phyloP scores from a whole-genome alignment of 2,329 filamentous ascomycete genomes.

The Fusarium coicis region DNA sequence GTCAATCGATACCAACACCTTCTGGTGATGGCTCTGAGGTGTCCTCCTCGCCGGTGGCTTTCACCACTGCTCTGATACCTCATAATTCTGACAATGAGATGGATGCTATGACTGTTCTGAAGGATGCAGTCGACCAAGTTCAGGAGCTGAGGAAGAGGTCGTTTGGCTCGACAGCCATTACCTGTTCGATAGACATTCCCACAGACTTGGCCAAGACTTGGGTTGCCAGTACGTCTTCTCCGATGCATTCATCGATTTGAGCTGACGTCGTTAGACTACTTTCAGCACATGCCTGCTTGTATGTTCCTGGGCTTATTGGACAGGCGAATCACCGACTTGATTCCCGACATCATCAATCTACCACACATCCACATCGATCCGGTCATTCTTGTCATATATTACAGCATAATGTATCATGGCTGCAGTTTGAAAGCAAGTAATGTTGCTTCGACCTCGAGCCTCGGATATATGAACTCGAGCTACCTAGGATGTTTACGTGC shows the following conservation, averaged over 20 bases:
- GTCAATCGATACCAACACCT: neutral
- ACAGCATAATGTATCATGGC: constrained; percentile 46
- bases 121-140: constrained; percentile 45
- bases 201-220: constrained; percentile 44
- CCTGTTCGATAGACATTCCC: constrained; percentile 41
- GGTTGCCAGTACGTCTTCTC: constrained; percentile 38
- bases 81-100: constrained; percentile 14
- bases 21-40: constrained; percentile 30
- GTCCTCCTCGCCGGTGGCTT: constrained; percentile 25
- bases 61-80: constrained; percentile 8
- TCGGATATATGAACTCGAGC: constrained; percentile 39
- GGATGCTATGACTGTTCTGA: constrained; percentile 44
- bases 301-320: constrained; percentile 46
- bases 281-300: constrained; percentile 44
- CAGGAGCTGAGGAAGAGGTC: constrained; percentile 40
- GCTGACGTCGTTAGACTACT: constrained; percentile 37
- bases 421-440: constrained; percentile 40
- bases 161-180: constrained; percentile 37
- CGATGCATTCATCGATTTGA: no score
- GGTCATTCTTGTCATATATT: constrained; percentile 46
- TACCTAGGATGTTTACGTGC: constrained; percentile 47
- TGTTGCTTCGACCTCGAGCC: constrained; percentile 4
- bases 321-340: constrained; percentile 43
- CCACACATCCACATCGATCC: constrained; percentile 47
- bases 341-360: constrained; percentile 45